Evolutionary conservation across 371 early-diverging fungal species (phyloP).

Genomic region (Mucor plumbeus): DNA sequence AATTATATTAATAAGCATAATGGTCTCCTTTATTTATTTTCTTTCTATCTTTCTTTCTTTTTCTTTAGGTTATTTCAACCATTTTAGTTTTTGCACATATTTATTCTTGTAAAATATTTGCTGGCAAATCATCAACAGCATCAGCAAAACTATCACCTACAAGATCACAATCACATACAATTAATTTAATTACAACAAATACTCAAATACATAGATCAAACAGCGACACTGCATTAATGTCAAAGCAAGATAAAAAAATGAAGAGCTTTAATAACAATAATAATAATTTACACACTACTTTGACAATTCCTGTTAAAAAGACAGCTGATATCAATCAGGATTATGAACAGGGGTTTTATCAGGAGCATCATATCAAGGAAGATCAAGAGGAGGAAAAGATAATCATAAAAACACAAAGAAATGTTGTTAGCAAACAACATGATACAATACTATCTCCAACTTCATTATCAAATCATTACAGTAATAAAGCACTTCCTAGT

Average conservation of each 20-base stretch:
- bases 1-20: conserved; percentile 10
- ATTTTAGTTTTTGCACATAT: conserved; percentile 21
- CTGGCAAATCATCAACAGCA: conserved; percentile 3
- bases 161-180: conserved; percentile 16
- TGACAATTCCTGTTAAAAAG: conserved; percentile 51
- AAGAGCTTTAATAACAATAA: neutral
- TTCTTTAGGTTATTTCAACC: conserved; percentile 16
- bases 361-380: conserved; percentile 1
- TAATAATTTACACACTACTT: neutral
- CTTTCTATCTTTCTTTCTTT: neutral
- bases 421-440: neutral
- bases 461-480: neutral
- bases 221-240: conserved; percentile 6
- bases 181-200: neutral
- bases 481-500: neutral
- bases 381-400: neutral
- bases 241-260: neutral
- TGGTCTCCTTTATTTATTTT: neutral
- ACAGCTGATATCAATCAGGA: conserved; percentile 94
- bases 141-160: neutral
- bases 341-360: conserved; percentile 57
- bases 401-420: neutral
- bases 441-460: neutral
- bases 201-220: conserved; percentile 9
- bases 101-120: conserved; percentile 21